Base-by-base conservation (phyloP, 2,329 filamentous ascomycete species). In the Paecilomyces formosus region DNA sequence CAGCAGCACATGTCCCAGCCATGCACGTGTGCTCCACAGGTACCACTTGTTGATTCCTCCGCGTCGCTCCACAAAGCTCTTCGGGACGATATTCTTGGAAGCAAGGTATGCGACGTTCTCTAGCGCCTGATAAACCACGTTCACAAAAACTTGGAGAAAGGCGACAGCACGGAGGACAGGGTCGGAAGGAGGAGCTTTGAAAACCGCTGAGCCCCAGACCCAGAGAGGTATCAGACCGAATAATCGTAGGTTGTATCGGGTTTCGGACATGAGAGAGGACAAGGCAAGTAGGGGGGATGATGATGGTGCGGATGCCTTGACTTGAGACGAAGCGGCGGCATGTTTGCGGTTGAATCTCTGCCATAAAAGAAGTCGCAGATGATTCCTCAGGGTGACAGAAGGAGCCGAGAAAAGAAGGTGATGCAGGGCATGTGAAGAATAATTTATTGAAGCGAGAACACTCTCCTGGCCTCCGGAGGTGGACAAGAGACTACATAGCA, bases 91-190 rank as follows among this genome's bases (percentile, higher is more conserved):
- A 21, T 88, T 87, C 72, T 92, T 92, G 60, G 80, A 79, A 2
- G 86, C 81, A 39, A 97, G 81, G 77, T 88, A 96, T 15, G 88
- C 88, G 45, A 83, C 81, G 75, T 96, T 97, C 79, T 99, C 94
- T 49, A 93, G 80, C 1, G 84, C 76, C 75, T 97, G 92, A 78
- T 89, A 96, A 9, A 78, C 70, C 9, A 88, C 74, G 72, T 89
- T 88, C 11, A 85, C 80, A 11, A 81, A 63, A 21, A 96, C 83
- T 72, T 94, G 89, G 6, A 82, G 77, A 73, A 85, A 87, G 22
- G 84, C 83, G 53, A 96, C 76, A 18, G 70, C 62, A 63, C 74
- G 79, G 62, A 80, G 75, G 53, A 76, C 64, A 2, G 67, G 70
- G 66, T 83, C 83, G 5, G 72, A 67, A 39, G 68, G 73, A 50